phyloP scores from a whole-genome alignment of 2,329 filamentous ascomycete genomes.

The Diaporthe helianthi region DNA sequence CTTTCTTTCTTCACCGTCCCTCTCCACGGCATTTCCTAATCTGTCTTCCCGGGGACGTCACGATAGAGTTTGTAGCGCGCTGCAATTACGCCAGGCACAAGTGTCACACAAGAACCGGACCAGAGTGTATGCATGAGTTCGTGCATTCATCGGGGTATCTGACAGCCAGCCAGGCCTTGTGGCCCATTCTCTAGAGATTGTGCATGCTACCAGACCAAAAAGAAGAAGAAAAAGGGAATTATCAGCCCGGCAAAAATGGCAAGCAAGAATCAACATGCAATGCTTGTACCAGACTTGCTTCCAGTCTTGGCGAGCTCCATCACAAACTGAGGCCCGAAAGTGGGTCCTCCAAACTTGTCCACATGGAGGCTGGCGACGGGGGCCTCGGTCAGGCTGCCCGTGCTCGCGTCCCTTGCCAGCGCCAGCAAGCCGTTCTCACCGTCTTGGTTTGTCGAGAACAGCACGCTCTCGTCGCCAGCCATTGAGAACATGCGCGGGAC shows the following conservation, averaged over 20 bases:
- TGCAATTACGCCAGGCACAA: background rate
- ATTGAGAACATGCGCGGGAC: constrained; percentile 57
- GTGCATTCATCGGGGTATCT: background rate
- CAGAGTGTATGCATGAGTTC: too few species aligned
- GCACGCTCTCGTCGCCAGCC: constrained; percentile 43
- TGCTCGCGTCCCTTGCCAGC: constrained; percentile 42
- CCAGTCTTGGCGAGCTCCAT: constrained; percentile 26
- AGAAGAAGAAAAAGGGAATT: too few species aligned
- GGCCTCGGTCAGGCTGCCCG: constrained; percentile 42
- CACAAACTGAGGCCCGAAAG: constrained; percentile 44
- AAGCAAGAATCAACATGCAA: too few species aligned
- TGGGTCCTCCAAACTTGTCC: constrained; percentile 41
- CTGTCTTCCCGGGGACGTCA: constrained; percentile 3
- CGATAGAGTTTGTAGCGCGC: background rate
- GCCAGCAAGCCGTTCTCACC: constrained; percentile 50
- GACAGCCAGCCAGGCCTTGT: background rate
- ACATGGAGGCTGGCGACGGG: constrained; percentile 40
- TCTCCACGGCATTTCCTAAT: constrained; percentile 11
- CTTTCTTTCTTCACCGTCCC: background rate
- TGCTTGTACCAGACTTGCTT: background rate
- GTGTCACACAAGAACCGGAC: background rate
- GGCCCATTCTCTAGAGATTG: background rate
- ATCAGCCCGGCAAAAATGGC: background rate
- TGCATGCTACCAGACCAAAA: background rate
- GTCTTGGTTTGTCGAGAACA: constrained; percentile 57